Evolutionary conservation across 768 basidiomycete genomes (phyloP), one percentile per base, ranked within the genome.

Genomic region (Suillus plorans): DNA sequence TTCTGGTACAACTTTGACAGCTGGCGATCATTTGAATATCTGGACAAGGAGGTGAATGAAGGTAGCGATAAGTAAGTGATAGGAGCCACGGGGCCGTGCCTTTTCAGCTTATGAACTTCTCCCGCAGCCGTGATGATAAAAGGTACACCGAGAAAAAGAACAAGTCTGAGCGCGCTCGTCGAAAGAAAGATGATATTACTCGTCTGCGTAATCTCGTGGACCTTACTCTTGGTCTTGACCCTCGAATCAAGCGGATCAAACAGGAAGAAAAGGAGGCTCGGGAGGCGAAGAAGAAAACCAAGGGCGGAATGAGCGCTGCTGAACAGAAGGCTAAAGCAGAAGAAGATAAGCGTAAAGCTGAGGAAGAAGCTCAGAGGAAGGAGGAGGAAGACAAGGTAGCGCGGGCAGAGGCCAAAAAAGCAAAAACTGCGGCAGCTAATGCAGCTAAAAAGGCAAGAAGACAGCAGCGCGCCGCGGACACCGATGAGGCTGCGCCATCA

Each of bases 1-100:
- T 97, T 97, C 78, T 99, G 95, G 95, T 99, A 99, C 84, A 97
- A 96, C 84, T 97, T 99, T 79, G 97, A 98, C 78, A 93, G 91
- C 69, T 99, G 97, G 97, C 84, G 97, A 71, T 93, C 90, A 76
- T 99, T 98, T 75, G 97, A 99, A 79, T 98, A 95, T 84, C 81
- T 91, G 69, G 97, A 99, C 81, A 99, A 99, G 84, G 97, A 99
- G 77, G 91, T 94, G 64, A 97, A 98, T 76, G 97, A 99, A 79
- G 97, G 97, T 13, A 94, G 92, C 67, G 97, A 99, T 76, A 93
- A 85, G 94, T 95, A 61, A 68, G 89, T 82, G 1, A 9, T 59
- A 28, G 25, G 58, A 42, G 20, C 18, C 41, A 12, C 25, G 61
- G 12, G 62, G 25, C 61, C 3, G 18, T 60, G 52, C 41, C 20